Base-by-base conservation (phyloP, 1,139 yeast species). In the Trichomonascaceae sp. region DNA sequence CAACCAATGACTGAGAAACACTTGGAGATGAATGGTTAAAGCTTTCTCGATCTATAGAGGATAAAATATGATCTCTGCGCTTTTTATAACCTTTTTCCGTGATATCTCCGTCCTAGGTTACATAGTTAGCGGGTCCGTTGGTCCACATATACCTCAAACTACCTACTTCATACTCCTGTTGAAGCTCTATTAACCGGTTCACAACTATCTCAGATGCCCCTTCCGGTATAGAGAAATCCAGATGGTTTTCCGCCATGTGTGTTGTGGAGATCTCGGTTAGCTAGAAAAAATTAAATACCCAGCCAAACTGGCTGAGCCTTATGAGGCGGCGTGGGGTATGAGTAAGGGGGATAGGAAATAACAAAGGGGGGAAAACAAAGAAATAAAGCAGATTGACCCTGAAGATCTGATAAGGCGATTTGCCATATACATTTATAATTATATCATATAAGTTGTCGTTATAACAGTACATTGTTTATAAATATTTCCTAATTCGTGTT, bases 1-100 rank as follows among this genome's bases (percentile, higher is more conserved):
- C 41, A 36, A 15, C 17, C 8, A 36, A 6, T 17, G 41, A 39
- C 9, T 32, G 45, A 13, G 36, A 12, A 20, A 44, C 43, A 19
- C 50, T 48, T 3, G 50, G 45, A 8, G 45, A 39, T 19, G 50
- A 48, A 18, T 20, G 27, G 20, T 36, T 32, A n/a, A 39, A 13
- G 22, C 50, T 48, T 19, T 48, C 50, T n/a, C 48, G 43, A 2
- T 50, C 52, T n/a, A 44, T 24, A 17, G 43, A 39, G 1, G 72
- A 67, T 27, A 80, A 63, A n/a, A 81, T 61, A 56, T 70, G 74
- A 45, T 75, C 76, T 53, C 87, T 70, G 57, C 81, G 82, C 60
- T 80, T 83, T 46, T 74, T 71, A 63, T 82, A 84, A 1, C 91
- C 90, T 65, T 84, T 85, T 52, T 78, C 82, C 0, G 90, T 84